These are phyloP conservation scores for Bretschneidera sinensis DNA, from an alignment of 345 rosid species.

Conservation along the genomic window DNA sequence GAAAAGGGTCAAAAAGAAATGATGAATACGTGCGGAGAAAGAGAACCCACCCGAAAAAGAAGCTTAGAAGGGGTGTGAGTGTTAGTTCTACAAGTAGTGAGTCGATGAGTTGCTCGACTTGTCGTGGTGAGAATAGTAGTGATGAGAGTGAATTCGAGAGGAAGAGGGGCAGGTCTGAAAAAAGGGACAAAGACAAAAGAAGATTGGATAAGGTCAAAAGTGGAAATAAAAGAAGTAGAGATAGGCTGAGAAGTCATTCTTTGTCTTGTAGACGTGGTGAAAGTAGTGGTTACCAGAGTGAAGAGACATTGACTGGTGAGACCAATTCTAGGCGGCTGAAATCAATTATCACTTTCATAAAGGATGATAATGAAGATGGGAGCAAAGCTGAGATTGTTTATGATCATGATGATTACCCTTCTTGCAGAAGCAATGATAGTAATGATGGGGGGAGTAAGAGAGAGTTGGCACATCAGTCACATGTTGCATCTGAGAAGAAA, in stretches of 20 bases:
- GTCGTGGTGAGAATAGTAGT: constrained; percentile 19
- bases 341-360: constrained; percentile 47
- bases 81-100: constrained; percentile 38
- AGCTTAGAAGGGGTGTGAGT: constrained; percentile 36
- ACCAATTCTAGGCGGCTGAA: constrained; percentile 40
- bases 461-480: constrained; percentile 23
- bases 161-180: constrained; percentile 28
- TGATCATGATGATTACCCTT: constrained; percentile 55
- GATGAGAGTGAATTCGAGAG: constrained; percentile 44
- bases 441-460: constrained; percentile 30
- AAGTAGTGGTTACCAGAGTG: constrained; percentile 25
- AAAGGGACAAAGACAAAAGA: constrained; percentile 23
- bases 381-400: constrained; percentile 43
- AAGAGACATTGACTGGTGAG: constrained; percentile 30
- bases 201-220: constrained; percentile 21
- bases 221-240: constrained; percentile 21
- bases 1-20: constrained; percentile 38
- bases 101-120: constrained; percentile 39
- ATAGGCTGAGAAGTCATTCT: constrained; percentile 35
- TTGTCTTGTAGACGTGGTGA: constrained; percentile 21
- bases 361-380: constrained; percentile 28
- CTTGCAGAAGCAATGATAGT: constrained; percentile 45
- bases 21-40: constrained; percentile 25
- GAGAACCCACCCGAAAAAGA: constrained; percentile 34
- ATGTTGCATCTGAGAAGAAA: constrained; percentile 20